Conservation (phyloP, 306 rosid genomes). For the Corylus heterophylla region DNA sequence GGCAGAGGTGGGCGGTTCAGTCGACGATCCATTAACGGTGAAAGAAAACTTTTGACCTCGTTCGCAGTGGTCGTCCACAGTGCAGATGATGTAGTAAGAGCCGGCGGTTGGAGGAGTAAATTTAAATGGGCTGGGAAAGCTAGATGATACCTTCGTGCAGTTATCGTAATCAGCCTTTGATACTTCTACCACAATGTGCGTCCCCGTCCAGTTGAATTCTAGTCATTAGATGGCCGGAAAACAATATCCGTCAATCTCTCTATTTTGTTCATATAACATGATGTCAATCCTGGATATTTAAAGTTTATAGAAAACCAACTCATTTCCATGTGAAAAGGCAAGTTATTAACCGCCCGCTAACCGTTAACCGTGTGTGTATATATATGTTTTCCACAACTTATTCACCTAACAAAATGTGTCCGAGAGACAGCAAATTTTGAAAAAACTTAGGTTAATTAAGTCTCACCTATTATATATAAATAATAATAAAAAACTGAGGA, state of each 20-base stretch:
- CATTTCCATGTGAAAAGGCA: too few relatives aligned
- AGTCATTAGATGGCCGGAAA: background rate
- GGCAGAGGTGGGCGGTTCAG: background rate
- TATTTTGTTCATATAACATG: too few relatives aligned
- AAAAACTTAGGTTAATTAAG: too few relatives aligned
- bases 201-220: conserved; percentile 36
- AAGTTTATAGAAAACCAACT: too few relatives aligned
- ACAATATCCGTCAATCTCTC: background rate
- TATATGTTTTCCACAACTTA: too few relatives aligned
- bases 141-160: conserved; percentile 2
- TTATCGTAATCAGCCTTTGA: conserved; percentile 21
- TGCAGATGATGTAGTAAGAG: conserved; percentile 32
- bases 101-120: background rate
- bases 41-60: conserved; percentile 33
- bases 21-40: background rate
- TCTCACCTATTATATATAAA: too few relatives aligned
- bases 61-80: conserved; percentile 21
- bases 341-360: too few relatives aligned
- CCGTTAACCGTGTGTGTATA: too few relatives aligned
- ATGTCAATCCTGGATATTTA: too few relatives aligned
- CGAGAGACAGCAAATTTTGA: too few relatives aligned
- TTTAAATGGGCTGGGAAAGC: background rate
- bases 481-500: too few relatives aligned
- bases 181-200: background rate
- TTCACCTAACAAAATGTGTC: too few relatives aligned